Evolutionary conservation across 2,329 filamentous ascomycete genomes (phyloP), one percentile per base, ranked within the genome.

Genomic region (Venturia asperata): DNA sequence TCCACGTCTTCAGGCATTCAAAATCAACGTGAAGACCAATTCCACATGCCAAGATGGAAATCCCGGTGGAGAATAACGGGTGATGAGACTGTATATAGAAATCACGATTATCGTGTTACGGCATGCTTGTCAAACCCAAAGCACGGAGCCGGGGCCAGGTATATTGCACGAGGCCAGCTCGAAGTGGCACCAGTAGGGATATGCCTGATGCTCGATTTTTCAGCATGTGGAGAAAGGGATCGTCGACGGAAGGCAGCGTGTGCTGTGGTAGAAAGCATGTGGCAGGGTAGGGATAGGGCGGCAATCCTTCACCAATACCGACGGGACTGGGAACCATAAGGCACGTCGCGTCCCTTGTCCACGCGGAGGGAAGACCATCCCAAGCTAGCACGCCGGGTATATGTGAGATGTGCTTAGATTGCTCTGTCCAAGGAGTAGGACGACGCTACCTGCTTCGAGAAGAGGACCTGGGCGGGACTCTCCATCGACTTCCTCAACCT

Each of bases 71-170:
- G 11, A 52, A 21, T 19, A 37, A 63, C 17, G 24, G 42, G 13
- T 49, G 62, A 63, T 43, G 42, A 63, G 62, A 39, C 62, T 63
- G 62, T 63, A 47, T 63, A 63, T 63, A 63, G 62, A 63, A 63
- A 63, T 42, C 41, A 63, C 45, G 41, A 63, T 63, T 63, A 63
- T 63, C 61, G 61, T 63, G 42, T 37, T 52, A 49, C 61, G 3
- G 61, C 61, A 63, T 63, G 61, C 42, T 63, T 52, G 62, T 52
- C 62, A 63, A 52, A 63, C 62, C 42, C 42, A 45, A 27, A 39
- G 62, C 34, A 63, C 42, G 62, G 42, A 52, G 37, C 43, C 27
- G 42, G 61, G 62, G 62, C 62, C 27, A 63, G 62, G 62, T 61
- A 42, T 21, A 61, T 45, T 61, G 39, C 60, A 61, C 60, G 45